Evolutionary conservation across 1,284 basidiomycete genomes (phyloP).

Genomic region (Rhodotorula sp.): DNA sequence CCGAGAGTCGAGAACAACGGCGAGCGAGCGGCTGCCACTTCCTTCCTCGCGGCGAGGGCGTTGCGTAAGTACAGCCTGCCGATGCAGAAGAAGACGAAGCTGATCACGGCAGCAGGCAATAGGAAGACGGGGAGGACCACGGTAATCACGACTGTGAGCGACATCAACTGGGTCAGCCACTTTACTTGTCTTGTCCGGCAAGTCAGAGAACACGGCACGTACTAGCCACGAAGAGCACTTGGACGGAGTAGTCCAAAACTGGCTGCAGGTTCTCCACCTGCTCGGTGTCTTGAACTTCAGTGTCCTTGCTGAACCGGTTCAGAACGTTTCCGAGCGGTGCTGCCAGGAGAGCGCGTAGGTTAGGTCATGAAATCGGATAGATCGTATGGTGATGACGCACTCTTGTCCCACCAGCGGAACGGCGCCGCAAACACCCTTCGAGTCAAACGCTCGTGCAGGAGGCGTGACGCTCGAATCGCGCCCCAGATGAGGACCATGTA

Average conservation of each 20-base stretch:
- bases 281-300: slow-evolving; percentile 83
- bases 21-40: slow-evolving; percentile 78
- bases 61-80: slow-evolving; percentile 34
- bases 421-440: slow-evolving; percentile 78
- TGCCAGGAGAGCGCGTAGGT: background rate
- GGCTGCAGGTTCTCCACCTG: slow-evolving; percentile 73
- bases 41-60: slow-evolving; percentile 35
- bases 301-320: slow-evolving; percentile 82
- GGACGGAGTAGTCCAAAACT: slow-evolving; percentile 35
- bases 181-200: background rate
- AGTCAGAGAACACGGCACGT: background rate
- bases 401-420: slow-evolving; percentile 41
- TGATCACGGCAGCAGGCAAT: slow-evolving; percentile 38
- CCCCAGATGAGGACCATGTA: slow-evolving; percentile 38
- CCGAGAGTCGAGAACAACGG: slow-evolving; percentile 76
- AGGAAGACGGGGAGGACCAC: slow-evolving; percentile 51
- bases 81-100: slow-evolving; percentile 33
- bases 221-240: slow-evolving; percentile 36
- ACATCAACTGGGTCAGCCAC: too few species aligned
- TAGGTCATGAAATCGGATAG: background rate
- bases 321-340: slow-evolving; percentile 26
- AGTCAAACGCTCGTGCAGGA: slow-evolving; percentile 57
- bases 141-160: slow-evolving; percentile 55
- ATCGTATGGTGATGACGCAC: background rate
- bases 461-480: slow-evolving; percentile 27